Evolutionary conservation across 2,329 filamentous ascomycete genomes (phyloP).

Genomic region (Cryphonectria carpinicola): DNA sequence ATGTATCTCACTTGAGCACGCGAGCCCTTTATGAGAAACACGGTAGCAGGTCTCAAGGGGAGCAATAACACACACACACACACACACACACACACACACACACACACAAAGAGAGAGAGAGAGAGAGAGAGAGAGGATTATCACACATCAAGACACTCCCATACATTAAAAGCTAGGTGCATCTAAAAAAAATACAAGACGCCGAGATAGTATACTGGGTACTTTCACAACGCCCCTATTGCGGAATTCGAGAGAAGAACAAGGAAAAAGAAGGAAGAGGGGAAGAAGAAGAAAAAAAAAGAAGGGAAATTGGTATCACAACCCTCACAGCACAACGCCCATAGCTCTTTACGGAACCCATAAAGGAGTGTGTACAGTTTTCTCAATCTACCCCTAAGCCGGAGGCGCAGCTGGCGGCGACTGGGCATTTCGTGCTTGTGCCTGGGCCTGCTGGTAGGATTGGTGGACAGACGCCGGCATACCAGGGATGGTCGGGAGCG

Average conservation of each 20-base stretch:
- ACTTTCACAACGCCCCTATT: not conserved
- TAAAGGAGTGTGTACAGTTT: not conserved
- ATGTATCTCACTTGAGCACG: not conserved
- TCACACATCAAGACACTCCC: not conserved
- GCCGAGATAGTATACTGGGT: not conserved
- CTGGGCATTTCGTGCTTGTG: slow-evolving; percentile 19
- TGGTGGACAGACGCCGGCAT: slow-evolving; percentile 30
- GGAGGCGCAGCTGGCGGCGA: slow-evolving; percentile 17
- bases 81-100: no score
- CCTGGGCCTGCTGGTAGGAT: slow-evolving; percentile 27
- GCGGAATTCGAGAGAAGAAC: not conserved
- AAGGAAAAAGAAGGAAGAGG: not conserved
- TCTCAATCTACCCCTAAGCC: not conserved
- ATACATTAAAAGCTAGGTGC: not conserved
- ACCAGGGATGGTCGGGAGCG: slow-evolving; percentile 25
- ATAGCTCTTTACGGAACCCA: not conserved
- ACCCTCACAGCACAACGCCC: not conserved
- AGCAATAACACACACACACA: no score
- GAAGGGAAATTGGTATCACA: not conserved
- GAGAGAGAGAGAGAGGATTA: not conserved
- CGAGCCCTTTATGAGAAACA: not conserved
- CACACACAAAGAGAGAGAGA: not conserved
- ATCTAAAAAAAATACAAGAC: not conserved
- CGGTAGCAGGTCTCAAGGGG: not conserved
- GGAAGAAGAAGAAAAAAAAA: not conserved